Conservation (phyloP, 441 rosid species). For the Mallotus japonicus region DNA sequence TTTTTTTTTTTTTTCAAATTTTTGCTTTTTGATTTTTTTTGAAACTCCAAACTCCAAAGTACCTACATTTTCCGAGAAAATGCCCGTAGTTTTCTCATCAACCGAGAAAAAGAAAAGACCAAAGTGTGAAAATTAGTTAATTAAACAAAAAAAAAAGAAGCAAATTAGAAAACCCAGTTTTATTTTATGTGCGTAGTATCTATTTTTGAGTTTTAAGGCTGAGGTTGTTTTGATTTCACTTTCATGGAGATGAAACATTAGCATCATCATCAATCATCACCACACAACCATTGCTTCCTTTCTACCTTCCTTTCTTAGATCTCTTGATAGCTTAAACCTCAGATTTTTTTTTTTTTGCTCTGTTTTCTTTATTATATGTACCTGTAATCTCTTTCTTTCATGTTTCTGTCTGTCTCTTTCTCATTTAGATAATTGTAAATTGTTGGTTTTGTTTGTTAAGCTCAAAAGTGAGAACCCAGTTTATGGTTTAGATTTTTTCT, state of each 20-base stretch:
- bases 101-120: constrained; percentile 31
- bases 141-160: not conserved
- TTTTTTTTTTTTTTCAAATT: not conserved
- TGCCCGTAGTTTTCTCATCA: constrained; percentile 47
- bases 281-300: constrained; percentile 6
- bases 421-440: not conserved
- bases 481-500: constrained; percentile 18
- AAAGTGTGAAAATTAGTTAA: not conserved
- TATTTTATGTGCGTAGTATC: not conserved
- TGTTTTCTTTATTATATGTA: not conserved
- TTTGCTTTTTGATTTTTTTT: not conserved
- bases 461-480: constrained; percentile 18
- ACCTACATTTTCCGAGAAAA: constrained; percentile 46
- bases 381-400: not conserved
- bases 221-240: constrained; percentile 4
- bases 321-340: constrained; percentile 2
- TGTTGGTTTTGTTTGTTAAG: constrained; percentile 1
- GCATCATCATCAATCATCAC: constrained; percentile 16
- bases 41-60: constrained; percentile 8
- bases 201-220: not conserved
- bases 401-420: not conserved
- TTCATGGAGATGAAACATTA: constrained; percentile 13
- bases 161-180: constrained; percentile 4
- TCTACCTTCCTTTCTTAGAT: constrained; percentile 5
- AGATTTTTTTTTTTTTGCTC: not conserved